Evolutionary conservation across 78 protist species (phyloP), one percentile per base, ranked within the genome.

Genomic region (Capsaspora owczarzaki): DNA sequence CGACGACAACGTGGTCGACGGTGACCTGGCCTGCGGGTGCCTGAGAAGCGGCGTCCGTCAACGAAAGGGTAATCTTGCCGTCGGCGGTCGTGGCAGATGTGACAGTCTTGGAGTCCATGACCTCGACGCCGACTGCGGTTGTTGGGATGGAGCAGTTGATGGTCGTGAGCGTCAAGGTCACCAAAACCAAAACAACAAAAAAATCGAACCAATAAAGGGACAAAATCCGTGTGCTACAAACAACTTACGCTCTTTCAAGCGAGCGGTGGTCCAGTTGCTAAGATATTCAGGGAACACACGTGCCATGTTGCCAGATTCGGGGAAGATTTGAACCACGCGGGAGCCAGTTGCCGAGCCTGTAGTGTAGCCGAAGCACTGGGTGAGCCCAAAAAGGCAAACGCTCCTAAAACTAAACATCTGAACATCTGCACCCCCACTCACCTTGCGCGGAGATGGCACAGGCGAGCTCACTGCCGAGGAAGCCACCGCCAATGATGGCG

Each of bases 401-500:
- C 10, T 10, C 16, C 56, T 49, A 49, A 49, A 10, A 49, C 56
- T 49, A 49, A 49, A 49, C 56, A 49, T 16, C 10, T 49, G 16
- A 10, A 49, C 10, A 49, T 49, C 33, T 27, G 23, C 41, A 12
- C n/a, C 44, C 2, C 46, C 31, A 53, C 76, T 47, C 33, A 74
- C 61, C 77, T 51, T 74, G 12, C 33, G 74, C 33, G 60, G 87
- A 86, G 19, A 89, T 46, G 27, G 86, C 85, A 14, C 78, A 74
- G 1, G 94, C 86, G 19, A 93, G 74, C 61, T 93, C 96, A 31
- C 87, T 81, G 53, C 96, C 96, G 12, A 93, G 77, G 78, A 93
- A 93, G 44, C 91, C 87, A 46, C 96, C 96, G 31, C 96, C 96
- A 4, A 93, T 27, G 31, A 93, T 53, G 20, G 86, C 86, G 0